phyloP scores from a whole-genome alignment of 257 asterid species.

The Mitragyna speciosa region DNA sequence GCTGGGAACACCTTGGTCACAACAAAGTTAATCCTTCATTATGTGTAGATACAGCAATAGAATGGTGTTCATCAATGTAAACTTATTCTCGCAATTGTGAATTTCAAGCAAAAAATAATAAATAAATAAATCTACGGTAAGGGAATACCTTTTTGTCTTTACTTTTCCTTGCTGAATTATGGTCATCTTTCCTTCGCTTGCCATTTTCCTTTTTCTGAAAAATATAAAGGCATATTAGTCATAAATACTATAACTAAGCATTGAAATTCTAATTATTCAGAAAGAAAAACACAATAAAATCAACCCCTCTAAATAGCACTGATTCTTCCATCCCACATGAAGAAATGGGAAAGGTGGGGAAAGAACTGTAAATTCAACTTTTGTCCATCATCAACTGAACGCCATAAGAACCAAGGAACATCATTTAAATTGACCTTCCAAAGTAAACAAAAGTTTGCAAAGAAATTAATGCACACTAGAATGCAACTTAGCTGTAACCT shows the following conservation, averaged over 20 bases:
- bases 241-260: not conserved
- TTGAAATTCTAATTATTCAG: not conserved
- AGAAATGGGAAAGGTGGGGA: not conserved
- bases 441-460: not conserved
- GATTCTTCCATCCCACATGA: not conserved
- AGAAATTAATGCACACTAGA: conserved; percentile 1
- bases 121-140: conserved; percentile 16
- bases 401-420: not conserved
- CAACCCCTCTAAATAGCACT: not conserved
- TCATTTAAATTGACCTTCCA: not conserved
- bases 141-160: conserved; percentile 78
- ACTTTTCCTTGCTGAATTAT: conserved; percentile 54
- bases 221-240: conserved; percentile 8
- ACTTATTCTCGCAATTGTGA: not conserved
- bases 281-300: not conserved
- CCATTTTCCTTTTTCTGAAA: conserved; percentile 87
- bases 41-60: not conserved
- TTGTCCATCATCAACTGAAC: not conserved
- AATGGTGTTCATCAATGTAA: not conserved
- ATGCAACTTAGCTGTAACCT: not conserved
- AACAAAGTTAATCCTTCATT: not conserved
- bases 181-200: conserved; percentile 90
- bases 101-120: not conserved
- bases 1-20: not conserved
- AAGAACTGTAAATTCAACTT: not conserved